Percentiles rank a stretch among this genome's conserved stretches.
phyloP scores from a whole-genome alignment of 2,329 filamentous ascomycete species.

The Pseudopyricularia javanii region DNA sequence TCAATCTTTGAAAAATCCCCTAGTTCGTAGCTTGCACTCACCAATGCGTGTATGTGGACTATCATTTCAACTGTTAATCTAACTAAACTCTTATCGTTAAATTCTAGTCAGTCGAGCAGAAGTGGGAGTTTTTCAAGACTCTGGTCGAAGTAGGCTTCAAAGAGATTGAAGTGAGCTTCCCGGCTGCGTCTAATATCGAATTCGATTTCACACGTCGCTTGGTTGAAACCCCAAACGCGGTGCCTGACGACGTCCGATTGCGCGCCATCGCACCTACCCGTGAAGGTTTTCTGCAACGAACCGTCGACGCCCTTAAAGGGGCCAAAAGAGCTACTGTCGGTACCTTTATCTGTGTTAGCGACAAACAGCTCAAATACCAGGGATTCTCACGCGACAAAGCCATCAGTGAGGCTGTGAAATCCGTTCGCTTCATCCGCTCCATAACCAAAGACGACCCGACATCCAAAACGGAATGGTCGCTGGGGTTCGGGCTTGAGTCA shows the following conservation, averaged over 20 bases:
- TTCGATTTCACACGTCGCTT: conserved; percentile 88
- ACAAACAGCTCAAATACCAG: too few species aligned
- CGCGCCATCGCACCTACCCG: conserved; percentile 90
- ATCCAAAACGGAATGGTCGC: conserved; percentile 55
- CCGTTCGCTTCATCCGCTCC: conserved; percentile 73
- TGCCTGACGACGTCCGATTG: conserved; percentile 82
- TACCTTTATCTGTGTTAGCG: conserved; percentile 91
- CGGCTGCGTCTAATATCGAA: conserved; percentile 87
- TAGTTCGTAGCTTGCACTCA: conserved; percentile 61
- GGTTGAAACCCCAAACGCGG: conserved; percentile 69
- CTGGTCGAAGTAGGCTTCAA: conserved; percentile 87
- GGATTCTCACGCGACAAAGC: conserved; percentile 83
- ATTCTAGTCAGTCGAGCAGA: conserved; percentile 48
- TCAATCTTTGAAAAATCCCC: conserved; percentile 84
- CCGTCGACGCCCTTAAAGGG: conserved; percentile 78
- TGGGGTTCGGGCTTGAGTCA: conserved; percentile 74
- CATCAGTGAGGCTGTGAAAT: conserved; percentile 70
- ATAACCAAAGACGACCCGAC: conserved; percentile 72
- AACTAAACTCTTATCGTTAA: too few species aligned
- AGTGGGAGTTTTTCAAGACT: conserved; percentile 93
- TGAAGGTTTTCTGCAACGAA: conserved; percentile 78
- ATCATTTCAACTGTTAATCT: not conserved
- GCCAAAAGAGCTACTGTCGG: conserved; percentile 91
- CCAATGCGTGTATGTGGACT: too few species aligned
- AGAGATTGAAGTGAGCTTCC: conserved; percentile 94